Conservation (phyloP, 176 grass and related monocot species). For the Carex kokanica region DNA sequence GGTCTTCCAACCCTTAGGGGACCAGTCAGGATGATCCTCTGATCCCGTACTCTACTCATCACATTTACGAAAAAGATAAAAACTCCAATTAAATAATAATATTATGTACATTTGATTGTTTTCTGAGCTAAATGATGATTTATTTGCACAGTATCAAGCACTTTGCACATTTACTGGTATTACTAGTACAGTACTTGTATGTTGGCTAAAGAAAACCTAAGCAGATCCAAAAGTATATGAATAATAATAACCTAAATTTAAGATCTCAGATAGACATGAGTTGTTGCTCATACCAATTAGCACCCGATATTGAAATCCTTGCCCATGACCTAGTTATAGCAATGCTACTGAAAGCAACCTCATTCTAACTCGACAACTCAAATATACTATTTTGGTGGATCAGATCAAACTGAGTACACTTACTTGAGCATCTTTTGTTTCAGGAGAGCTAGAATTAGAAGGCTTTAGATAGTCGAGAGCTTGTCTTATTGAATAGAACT, state of each 20-base stretch:
- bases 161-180: neutral
- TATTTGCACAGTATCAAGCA: neutral
- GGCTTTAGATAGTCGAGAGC: slow-evolving; percentile 8
- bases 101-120: neutral
- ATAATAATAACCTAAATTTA: neutral
- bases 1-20: neutral
- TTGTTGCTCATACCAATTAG: neutral
- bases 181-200: neutral
- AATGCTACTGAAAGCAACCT: slow-evolving; percentile 2
- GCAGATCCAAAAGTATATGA: neutral
- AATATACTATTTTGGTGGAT: neutral
- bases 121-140: neutral
- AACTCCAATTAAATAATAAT: neutral
- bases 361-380: neutral
- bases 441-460: neutral
- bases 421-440: slow-evolving; percentile 3
- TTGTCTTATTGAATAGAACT: slow-evolving; percentile 24
- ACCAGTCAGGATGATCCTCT: slow-evolving; percentile 1
- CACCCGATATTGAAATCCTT: neutral
- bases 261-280: neutral
- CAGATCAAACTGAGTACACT: neutral
- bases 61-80: neutral
- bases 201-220: neutral
- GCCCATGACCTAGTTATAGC: neutral
- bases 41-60: neutral